Evolutionary conservation across 2,329 filamentous ascomycete genomes (phyloP).

Genomic region (Xylaria sp.): DNA sequence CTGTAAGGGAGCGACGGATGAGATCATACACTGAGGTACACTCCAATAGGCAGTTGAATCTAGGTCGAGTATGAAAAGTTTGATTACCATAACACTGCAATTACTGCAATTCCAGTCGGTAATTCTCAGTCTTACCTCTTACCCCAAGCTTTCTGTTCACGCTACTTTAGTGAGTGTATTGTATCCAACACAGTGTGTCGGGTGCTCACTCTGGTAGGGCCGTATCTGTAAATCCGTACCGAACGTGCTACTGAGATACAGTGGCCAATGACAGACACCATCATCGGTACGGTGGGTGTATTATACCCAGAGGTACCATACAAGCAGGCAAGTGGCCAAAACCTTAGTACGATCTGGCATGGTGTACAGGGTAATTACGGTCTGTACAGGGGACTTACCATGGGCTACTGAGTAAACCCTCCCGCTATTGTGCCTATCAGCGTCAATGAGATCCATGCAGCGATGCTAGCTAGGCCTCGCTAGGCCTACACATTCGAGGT

Average conservation of each 20-base stretch:
- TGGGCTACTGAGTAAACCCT: conserved; percentile 14
- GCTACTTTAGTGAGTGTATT: neutral
- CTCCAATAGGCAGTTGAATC: neutral
- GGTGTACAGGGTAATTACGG: conserved; percentile 1
- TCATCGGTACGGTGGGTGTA: neutral
- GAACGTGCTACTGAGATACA: neutral
- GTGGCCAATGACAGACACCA: neutral
- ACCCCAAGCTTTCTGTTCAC: conserved; percentile 5
- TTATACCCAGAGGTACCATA: neutral
- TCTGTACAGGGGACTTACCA: conserved; percentile 14
- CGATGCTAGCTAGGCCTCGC: conserved; percentile 34
- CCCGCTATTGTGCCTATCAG: conserved; percentile 21
- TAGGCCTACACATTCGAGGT: conserved; percentile 40
- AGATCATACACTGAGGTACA: neutral
- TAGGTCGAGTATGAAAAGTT: neutral
- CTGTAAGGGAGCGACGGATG: neutral
- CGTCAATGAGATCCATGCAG: conserved; percentile 22
- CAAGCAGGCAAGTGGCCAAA: neutral
- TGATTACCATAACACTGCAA: conserved; percentile 2
- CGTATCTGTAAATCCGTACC: neutral
- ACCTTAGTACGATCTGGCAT: neutral
- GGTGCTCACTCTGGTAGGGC: neutral
- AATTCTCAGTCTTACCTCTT: neutral
- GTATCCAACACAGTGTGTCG: neutral
- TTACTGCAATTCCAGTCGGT: neutral